phyloP scores from a whole-genome alignment of 2,329 filamentous ascomycete genomes.

The Pseudogymnoascus verrucosus region DNA sequence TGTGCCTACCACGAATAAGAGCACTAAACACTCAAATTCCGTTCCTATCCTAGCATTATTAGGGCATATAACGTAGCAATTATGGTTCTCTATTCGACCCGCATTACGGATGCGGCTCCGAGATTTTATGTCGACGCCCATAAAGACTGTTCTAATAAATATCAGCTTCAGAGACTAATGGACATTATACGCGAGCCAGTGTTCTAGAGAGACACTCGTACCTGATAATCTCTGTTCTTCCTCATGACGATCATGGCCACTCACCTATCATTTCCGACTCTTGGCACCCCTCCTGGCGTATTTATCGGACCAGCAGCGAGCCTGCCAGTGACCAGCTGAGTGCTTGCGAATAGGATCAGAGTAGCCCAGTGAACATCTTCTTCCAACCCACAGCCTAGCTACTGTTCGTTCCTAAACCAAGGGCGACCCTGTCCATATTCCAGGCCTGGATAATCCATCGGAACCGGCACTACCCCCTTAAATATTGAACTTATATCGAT shows the following conservation, averaged over 20 bases:
- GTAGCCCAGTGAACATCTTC: background rate
- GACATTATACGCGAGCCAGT: background rate
- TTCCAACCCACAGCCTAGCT: background rate
- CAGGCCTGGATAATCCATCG: conserved; percentile 53
- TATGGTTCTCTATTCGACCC: background rate
- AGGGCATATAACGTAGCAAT: background rate
- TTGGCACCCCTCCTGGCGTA: background rate
- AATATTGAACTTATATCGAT: conserved; percentile 33
- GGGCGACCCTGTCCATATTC: conserved; percentile 24
- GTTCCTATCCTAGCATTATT: background rate
- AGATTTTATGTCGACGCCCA: background rate
- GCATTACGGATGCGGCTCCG: background rate
- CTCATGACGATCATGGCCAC: background rate
- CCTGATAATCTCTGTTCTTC: background rate
- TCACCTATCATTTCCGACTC: background rate
- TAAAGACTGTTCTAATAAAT: background rate
- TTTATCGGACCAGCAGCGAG: background rate
- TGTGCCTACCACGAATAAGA: background rate
- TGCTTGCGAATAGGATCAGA: background rate
- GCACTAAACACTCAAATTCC: background rate
- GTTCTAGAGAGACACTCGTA: background rate
- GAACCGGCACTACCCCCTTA: conserved; percentile 48
- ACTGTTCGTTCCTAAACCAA: conserved; percentile 20
- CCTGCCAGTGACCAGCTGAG: background rate
- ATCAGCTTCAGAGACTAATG: background rate